Percentiles rank a stretch among this genome's conserved stretches.
Evolutionary conservation across 768 basidiomycete species (phyloP).

Genomic region (Lactarius sp.): DNA sequence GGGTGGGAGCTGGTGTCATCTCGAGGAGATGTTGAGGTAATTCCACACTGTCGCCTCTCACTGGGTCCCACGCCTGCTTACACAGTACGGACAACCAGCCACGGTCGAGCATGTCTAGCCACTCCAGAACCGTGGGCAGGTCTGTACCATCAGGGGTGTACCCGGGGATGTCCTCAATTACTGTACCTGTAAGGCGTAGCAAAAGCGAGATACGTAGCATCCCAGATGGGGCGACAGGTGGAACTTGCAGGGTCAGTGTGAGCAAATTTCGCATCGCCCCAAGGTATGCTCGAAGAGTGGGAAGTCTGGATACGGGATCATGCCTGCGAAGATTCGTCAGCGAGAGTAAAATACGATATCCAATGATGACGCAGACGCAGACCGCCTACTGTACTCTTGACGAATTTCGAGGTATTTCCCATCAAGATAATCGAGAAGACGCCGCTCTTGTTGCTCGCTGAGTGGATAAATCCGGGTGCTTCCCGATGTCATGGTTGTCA

Average conservation of each 20-base stretch:
- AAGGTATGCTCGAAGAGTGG: slow-evolving; percentile 58
- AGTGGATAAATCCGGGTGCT: slow-evolving; percentile 14
- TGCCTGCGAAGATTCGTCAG: slow-evolving; percentile 28
- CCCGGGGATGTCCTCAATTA: slow-evolving; percentile 54
- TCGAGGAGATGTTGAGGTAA: slow-evolving; percentile 39
- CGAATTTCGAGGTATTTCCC: slow-evolving; percentile 59
- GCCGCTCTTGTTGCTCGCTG: slow-evolving; percentile 49
- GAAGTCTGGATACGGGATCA: slow-evolving; percentile 46
- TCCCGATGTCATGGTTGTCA: neutral
- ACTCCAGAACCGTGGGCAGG: slow-evolving; percentile 54
- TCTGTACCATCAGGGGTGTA: slow-evolving; percentile 46
- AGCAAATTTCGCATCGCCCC: slow-evolving; percentile 52
- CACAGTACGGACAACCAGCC: slow-evolving; percentile 67
- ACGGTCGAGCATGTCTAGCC: slow-evolving; percentile 68
- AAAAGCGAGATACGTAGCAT: slow-evolving; percentile 60
- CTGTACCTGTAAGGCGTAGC: slow-evolving; percentile 68
- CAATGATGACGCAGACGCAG: slow-evolving; percentile 26
- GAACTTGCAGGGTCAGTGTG: slow-evolving; percentile 64
- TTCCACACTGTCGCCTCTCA: slow-evolving; percentile 37
- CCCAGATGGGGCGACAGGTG: slow-evolving; percentile 66
- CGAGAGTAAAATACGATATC: neutral
- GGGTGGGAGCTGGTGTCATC: slow-evolving; percentile 45
- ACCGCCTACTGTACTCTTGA: slow-evolving; percentile 76
- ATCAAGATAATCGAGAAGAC: slow-evolving; percentile 60
- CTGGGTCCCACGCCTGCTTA: slow-evolving; percentile 62